Percentiles rank a stretch among this genome's conserved stretches.
Evolutionary conservation across 352 stramenopile genomes (phyloP).

Genomic region (Phytophthora pluvialis): DNA sequence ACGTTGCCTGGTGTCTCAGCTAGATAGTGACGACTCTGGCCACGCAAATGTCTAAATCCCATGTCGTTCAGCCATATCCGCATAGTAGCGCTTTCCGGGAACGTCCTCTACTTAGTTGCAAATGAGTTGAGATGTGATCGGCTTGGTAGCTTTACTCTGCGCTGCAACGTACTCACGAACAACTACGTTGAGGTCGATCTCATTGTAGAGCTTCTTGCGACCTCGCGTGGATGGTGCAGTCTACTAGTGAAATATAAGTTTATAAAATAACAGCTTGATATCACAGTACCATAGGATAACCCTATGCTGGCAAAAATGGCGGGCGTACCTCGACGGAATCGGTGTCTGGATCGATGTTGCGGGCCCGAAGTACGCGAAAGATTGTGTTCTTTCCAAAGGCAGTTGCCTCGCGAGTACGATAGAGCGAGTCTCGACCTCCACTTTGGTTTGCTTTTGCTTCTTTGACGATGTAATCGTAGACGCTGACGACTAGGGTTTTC

Average conservation of each 20-base stretch:
- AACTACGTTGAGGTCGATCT: conserved; percentile 2
- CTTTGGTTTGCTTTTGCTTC: neutral
- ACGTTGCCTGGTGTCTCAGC: conserved; percentile 4
- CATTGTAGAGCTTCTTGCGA: conserved; percentile 1
- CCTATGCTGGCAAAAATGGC: conserved; percentile 5
- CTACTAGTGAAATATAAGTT: conserved; percentile 10
- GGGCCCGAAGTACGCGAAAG: neutral
- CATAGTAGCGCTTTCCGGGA: neutral
- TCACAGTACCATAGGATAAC: neutral
- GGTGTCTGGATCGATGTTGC: conserved; percentile 11
- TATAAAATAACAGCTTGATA: neutral
- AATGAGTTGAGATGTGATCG: conserved; percentile 4
- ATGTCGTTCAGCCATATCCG: conserved; percentile 12
- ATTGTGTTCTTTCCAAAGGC: conserved; percentile 7
- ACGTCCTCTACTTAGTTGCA: conserved; percentile 1
- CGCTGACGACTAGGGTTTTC: conserved; percentile 4
- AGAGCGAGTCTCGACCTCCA: neutral
- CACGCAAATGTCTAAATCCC: conserved; percentile 6
- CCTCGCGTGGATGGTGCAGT: conserved; percentile 3
- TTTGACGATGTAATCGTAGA: conserved; percentile 5
- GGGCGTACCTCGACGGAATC: conserved; percentile 11
- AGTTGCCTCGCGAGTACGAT: neutral
- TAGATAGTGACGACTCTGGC: conserved; percentile 5
- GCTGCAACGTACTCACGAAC: conserved; percentile 8
- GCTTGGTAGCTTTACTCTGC: conserved; percentile 8